Conservation (phyloP, 441 rosid genomes). For the Adansonia rubrostipa region DNA sequence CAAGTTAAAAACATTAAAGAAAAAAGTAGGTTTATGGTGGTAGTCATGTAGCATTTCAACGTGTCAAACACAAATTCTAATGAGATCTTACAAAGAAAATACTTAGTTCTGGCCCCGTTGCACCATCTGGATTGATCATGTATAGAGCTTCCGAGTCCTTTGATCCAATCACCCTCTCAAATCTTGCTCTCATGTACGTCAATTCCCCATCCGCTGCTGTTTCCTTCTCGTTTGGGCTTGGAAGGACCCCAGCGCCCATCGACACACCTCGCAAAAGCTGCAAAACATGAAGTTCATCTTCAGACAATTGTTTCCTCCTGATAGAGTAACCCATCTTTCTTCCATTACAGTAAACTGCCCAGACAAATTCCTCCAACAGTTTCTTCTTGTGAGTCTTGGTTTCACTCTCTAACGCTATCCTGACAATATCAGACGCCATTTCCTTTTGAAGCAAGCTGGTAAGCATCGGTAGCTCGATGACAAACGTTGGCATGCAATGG, state of each 20-base stretch:
- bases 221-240: conserved; percentile 62
- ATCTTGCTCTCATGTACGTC: conserved; percentile 86
- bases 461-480: conserved; percentile 84
- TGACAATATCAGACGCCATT: conserved; percentile 82
- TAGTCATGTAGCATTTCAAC: conserved; percentile 6
- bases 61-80: conserved; percentile 29
- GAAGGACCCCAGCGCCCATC: conserved; percentile 96
- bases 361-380: conserved; percentile 78
- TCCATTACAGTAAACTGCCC: conserved; percentile 92
- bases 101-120: conserved; percentile 80
- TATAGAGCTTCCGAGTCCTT: conserved; percentile 88
- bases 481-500: conserved; percentile 70
- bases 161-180: conserved; percentile 82
- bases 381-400: conserved; percentile 78
- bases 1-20: background rate
- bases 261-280: conserved; percentile 81
- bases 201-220: conserved; percentile 64
- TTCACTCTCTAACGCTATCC: conserved; percentile 87
- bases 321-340: conserved; percentile 81
- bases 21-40: conserved; percentile 7
- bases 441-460: conserved; percentile 74
- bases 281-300: conserved; percentile 84
- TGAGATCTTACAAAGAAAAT: conserved; percentile 79
- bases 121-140: conserved; percentile 94
- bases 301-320: conserved; percentile 80